Evolutionary conservation across 23 red algal genomes (phyloP), one percentile per base, ranked within the genome.

Genomic region (Gracilaria caudata): DNA sequence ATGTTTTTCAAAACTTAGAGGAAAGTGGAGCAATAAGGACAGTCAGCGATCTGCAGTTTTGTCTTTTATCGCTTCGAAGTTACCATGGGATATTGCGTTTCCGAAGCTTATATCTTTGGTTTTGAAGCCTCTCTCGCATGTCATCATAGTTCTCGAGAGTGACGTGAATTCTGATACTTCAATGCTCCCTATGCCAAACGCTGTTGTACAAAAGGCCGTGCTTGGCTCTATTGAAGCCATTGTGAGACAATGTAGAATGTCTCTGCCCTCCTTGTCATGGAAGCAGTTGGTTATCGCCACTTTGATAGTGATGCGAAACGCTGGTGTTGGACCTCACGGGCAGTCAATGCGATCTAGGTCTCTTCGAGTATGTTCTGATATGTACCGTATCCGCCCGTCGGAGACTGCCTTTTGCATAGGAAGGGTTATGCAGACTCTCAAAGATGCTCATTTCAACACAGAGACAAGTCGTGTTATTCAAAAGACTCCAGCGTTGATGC

Each of bases 1-100:
- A 55, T 93, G 90, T 46, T 93, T 86, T 57, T 84, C 80, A 21
- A 93, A 93, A 44, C 77, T 93, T 37, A 55, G 34, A 28, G 90
- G 90, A 6, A 84, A 85, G 72, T 38, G 30, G 63, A 68, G 53
- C 47, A 54, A 59, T 19, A 84, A 68, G 37, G 74, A 79, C 16
- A 75, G 79, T 51, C 80, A 80, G 21, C 29, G 82, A 33, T 46
- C 70, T 51, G 90, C 90, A 8, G 90, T 71, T 23, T 54, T 93
- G 11, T 44, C 54, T 0, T 93, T 93, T 54, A n/a, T 93, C 10
- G 71, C 51, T 23, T 68, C 87, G 2, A 91, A 81, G 59, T 49
- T 91, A 28, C 78, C 87, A 54, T 43, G 43, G 39, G 61, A 72
- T 33, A 73, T 82, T 60, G 87, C 77, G 36, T 54, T 91, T 57